phyloP scores from a whole-genome alignment of 768 basidiomycete genomes.

The Termitomyces sp. region DNA sequence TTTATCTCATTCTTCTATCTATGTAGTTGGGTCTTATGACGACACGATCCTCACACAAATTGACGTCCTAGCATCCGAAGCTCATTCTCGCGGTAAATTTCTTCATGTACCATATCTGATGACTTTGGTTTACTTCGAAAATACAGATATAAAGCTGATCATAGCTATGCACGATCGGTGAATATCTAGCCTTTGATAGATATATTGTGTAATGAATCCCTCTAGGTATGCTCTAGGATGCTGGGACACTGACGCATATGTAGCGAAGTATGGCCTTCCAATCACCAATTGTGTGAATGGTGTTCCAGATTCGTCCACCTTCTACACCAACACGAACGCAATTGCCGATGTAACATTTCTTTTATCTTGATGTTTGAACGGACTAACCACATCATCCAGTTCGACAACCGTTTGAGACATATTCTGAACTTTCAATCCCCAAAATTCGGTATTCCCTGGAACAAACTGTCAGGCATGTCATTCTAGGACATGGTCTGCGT shows the following conservation, averaged over 20 bases:
- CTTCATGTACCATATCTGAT: background rate
- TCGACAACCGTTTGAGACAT: conserved; percentile 21
- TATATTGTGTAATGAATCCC: background rate
- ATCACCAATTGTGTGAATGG: conserved; percentile 20
- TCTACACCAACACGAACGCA: conserved; percentile 22
- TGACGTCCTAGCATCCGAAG: conserved; percentile 20
- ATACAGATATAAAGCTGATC: conserved; percentile 22
- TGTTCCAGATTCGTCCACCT: conserved; percentile 22
- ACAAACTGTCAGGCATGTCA: conserved; percentile 17
- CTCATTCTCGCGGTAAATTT: conserved; percentile 18
- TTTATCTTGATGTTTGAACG: background rate
- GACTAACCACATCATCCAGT: conserved; percentile 7
- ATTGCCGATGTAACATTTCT: conserved; percentile 18
- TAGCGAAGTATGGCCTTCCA: conserved; percentile 19
- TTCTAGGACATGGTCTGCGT: background rate
- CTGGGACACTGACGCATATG: conserved; percentile 24
- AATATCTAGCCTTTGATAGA: background rate
- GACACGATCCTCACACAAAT: conserved; percentile 21
- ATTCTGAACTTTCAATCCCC: conserved; percentile 24
- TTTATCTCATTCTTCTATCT: background rate
- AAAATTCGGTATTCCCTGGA: conserved; percentile 21
- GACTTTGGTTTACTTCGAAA: background rate
- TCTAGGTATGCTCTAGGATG: conserved; percentile 22
- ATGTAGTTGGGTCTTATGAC: conserved; percentile 20
- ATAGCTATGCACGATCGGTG: conserved; percentile 25